Percentiles rank a stretch among this genome's conserved stretches.
Evolutionary conservation across 2,329 filamentous ascomycete genomes (phyloP).

Genomic region (Colletotrichum gloeosporioides): DNA sequence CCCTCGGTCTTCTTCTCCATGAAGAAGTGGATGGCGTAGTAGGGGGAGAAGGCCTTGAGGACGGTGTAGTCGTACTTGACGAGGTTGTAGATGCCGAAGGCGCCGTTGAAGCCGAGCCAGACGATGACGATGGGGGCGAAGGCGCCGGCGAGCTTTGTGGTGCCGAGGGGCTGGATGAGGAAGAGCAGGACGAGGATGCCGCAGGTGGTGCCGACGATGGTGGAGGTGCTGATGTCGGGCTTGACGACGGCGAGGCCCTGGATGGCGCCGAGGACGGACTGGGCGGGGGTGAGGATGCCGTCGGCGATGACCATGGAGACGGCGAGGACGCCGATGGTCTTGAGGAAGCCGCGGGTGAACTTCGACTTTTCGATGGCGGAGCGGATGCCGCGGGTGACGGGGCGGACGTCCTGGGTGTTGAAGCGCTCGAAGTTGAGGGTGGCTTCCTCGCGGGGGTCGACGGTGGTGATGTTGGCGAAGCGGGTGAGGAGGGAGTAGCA

Average conservation of each 20-base stretch:
- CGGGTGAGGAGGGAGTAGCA: conserved; percentile 69
- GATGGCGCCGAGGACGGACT: conserved; percentile 73
- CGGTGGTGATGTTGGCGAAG: conserved; percentile 62
- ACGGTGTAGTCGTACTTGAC: conserved; percentile 57
- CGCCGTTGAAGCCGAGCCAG: conserved; percentile 69
- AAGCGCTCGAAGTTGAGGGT: conserved; percentile 65
- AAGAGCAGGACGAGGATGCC: conserved; percentile 70
- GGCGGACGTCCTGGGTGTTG: conserved; percentile 59
- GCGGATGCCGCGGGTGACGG: conserved; percentile 57
- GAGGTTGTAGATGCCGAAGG: conserved; percentile 69
- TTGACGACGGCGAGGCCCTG: conserved; percentile 67
- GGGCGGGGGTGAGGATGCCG: conserved; percentile 71
- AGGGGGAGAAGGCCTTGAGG: conserved; percentile 61
- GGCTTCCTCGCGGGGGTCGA: conserved; percentile 62
- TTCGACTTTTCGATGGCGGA: conserved; percentile 62
- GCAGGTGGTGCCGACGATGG: conserved; percentile 69
- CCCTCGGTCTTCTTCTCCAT: conserved; percentile 62
- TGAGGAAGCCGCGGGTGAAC: conserved; percentile 57
- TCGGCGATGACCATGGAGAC: conserved; percentile 72
- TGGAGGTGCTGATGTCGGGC: conserved; percentile 57
- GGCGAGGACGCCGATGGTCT: conserved; percentile 67
- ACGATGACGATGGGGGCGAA: conserved; percentile 73
- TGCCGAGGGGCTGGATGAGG: conserved; percentile 68
- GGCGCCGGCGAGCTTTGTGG: conserved; percentile 59
- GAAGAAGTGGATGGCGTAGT: conserved; percentile 66